Evolutionary conservation across 441 rosid species (phyloP).

Genomic region (Aquilaria agallochum): DNA sequence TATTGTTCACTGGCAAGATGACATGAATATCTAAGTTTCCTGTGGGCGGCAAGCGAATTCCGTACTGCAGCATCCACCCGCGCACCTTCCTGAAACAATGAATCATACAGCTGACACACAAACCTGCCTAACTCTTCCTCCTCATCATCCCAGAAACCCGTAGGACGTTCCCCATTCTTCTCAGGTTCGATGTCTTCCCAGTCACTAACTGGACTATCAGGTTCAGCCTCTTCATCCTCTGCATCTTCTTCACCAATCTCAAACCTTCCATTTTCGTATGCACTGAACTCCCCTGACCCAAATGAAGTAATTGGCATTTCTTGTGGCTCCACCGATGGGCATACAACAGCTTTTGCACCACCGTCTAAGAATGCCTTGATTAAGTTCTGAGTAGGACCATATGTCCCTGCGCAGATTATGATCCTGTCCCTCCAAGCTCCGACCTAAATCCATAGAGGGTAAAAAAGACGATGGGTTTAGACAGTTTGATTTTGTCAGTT

Average conservation of each 20-base stretch:
- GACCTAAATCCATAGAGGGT: slow-evolving; percentile 36
- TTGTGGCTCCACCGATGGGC: slow-evolving; percentile 71
- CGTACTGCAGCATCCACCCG: slow-evolving; percentile 69
- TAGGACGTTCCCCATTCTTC: slow-evolving; percentile 30
- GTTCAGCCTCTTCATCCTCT: slow-evolving; percentile 60
- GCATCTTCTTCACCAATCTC: slow-evolving; percentile 89
- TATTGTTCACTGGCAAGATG: slow-evolving; percentile 67
- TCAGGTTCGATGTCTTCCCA: slow-evolving; percentile 94
- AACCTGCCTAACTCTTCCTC: slow-evolving; percentile 78
- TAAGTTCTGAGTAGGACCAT: slow-evolving; percentile 61
- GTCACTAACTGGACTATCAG: slow-evolving; percentile 68
- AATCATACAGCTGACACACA: slow-evolving; percentile 65
- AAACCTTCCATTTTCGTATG: slow-evolving; percentile 62
- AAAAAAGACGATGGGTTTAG: neutral
- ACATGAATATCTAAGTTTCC: slow-evolving; percentile 64
- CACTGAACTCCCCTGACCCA: slow-evolving; percentile 50
- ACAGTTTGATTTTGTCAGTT: too few relatives aligned
- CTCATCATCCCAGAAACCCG: slow-evolving; percentile 68
- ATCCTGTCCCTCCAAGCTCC: slow-evolving; percentile 99
- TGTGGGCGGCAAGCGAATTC: slow-evolving; percentile 57
- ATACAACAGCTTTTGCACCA: slow-evolving; percentile 86
- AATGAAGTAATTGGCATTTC: slow-evolving; percentile 43
- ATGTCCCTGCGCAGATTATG: slow-evolving; percentile 80
- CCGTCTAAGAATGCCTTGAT: slow-evolving; percentile 85
- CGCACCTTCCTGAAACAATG: slow-evolving; percentile 58